Conservation (phyloP, 805 yeast genomes). For the Pichia rugopelliculosa region DNA sequence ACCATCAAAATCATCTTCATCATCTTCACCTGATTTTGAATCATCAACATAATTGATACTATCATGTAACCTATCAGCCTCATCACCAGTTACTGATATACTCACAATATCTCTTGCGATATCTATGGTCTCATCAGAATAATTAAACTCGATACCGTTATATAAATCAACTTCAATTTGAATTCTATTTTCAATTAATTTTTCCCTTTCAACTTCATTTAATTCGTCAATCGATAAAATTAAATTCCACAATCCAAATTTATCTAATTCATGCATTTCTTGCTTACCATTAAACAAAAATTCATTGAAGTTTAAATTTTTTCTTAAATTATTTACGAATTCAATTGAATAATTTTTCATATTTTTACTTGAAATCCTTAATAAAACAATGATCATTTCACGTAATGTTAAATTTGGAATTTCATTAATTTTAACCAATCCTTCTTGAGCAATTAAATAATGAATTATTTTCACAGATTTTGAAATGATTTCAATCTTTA, state of each 20-base stretch:
- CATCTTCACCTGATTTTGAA: constrained; percentile 16
- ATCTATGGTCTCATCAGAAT: constrained; percentile 56
- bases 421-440: constrained; percentile 23
- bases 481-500: constrained; percentile 35
- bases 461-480: constrained; percentile 34
- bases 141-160: constrained; percentile 57
- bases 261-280: constrained; percentile 29
- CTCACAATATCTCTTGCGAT: constrained; percentile 66
- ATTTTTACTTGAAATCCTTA: constrained; percentile 27
- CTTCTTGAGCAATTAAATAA: constrained; percentile 18
- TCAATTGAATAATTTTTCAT: constrained; percentile 22
- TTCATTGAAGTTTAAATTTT: constrained; percentile 14
- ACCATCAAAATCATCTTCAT: background rate
- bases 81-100: constrained; percentile 63
- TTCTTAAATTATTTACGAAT: constrained; percentile 19
- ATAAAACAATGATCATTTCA: constrained; percentile 25
- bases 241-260: constrained; percentile 22
- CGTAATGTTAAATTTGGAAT: constrained; percentile 24
- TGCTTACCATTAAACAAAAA: constrained; percentile 18
- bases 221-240: constrained; percentile 7
- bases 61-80: constrained; percentile 65
- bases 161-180: constrained; percentile 28
- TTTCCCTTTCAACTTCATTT: constrained; percentile 18
- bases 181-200: constrained; percentile 24
- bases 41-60: constrained; percentile 47